Conservation (phyloP, 2,329 filamentous ascomycete genomes). For the Arthrobotrys entomopaga region DNA sequence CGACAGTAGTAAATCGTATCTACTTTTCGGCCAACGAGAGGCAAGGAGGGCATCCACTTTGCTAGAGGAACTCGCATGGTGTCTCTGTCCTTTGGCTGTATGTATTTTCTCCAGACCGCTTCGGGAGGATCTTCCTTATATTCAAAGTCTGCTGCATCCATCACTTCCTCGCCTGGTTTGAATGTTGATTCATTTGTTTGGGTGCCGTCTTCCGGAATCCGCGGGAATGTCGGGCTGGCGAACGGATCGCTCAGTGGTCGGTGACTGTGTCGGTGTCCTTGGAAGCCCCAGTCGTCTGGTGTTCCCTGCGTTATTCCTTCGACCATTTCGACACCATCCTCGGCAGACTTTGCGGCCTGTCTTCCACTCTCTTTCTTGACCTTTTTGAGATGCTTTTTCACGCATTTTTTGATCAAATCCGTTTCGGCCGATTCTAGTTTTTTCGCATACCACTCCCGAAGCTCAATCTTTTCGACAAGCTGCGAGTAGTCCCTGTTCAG, state of each 20-base stretch:
- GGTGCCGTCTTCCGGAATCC: slow-evolving; percentile 57
- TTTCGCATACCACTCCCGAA: slow-evolving; percentile 76
- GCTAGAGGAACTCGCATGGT: slow-evolving; percentile 79
- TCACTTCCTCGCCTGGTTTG: slow-evolving; percentile 64
- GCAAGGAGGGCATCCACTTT: slow-evolving; percentile 80
- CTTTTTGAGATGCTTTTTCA: slow-evolving; percentile 79
- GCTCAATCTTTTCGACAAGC: slow-evolving; percentile 83
- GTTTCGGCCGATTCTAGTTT: slow-evolving; percentile 84
- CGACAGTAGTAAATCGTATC: slow-evolving; percentile 95
- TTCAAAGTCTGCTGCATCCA: slow-evolving; percentile 70
- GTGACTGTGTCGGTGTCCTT: slow-evolving; percentile 41
- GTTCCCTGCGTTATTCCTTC: slow-evolving; percentile 44
- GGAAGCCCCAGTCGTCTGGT: slow-evolving; percentile 39
- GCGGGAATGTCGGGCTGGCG: slow-evolving; percentile 25
- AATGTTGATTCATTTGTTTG: slow-evolving; percentile 28
- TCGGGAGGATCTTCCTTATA: slow-evolving; percentile 69
- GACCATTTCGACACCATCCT: slow-evolving; percentile 60
- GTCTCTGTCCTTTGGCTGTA: slow-evolving; percentile 82
- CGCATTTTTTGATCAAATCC: slow-evolving; percentile 80
- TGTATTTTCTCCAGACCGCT: slow-evolving; percentile 82
- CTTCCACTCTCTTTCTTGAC: slow-evolving; percentile 73
- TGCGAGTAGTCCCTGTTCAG: slow-evolving; percentile 89
- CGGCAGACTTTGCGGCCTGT: slow-evolving; percentile 67
- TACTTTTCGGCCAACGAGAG: slow-evolving; percentile 84
- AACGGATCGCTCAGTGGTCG: slow-evolving; percentile 41